Evolutionary conservation across 768 basidiomycete genomes (phyloP).

Genomic region (Asterophora lycoperdoides): DNA sequence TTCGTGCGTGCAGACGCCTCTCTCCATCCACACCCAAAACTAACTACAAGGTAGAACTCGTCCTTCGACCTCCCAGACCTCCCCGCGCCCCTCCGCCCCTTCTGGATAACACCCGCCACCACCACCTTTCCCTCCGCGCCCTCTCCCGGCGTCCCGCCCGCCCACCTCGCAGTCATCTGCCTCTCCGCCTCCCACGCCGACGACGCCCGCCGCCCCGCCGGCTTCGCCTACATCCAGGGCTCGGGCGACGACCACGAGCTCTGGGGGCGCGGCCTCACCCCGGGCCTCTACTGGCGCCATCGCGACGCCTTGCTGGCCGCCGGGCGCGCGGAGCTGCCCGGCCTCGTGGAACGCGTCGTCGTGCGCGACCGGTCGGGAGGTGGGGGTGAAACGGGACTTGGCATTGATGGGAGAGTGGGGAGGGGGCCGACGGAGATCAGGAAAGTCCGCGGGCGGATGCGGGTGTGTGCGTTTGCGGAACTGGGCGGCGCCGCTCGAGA

Average conservation of each 20-base stretch:
- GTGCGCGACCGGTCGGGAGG: slow-evolving; percentile 17
- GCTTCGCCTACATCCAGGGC: slow-evolving; percentile 88
- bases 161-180: slow-evolving; percentile 73
- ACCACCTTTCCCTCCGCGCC: slow-evolving; percentile 40
- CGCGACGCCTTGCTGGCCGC: slow-evolving; percentile 17
- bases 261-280: slow-evolving; percentile 52
- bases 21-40: too few species aligned
- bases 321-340: slow-evolving; percentile 45
- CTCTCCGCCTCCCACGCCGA: slow-evolving; percentile 76
- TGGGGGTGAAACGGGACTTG: background rate
- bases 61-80: slow-evolving; percentile 66
- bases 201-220: slow-evolving; percentile 56
- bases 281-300: slow-evolving; percentile 11
- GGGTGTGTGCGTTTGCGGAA: slow-evolving; percentile 11
- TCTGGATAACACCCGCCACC: slow-evolving; percentile 84
- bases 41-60: too few species aligned
- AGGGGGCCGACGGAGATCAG: slow-evolving; percentile 6
- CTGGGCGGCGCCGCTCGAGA: background rate
- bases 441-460: slow-evolving; percentile 11
- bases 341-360: slow-evolving; percentile 35
- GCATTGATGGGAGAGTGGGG: slow-evolving; percentile 32
- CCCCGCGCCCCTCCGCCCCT: slow-evolving; percentile 65
- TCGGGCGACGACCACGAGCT: slow-evolving; percentile 94
- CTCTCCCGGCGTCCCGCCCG: slow-evolving; percentile 24
- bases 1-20: too few species aligned